Conservation (phyloP, 2,329 filamentous ascomycete species). For the Exserohilum turcica region DNA sequence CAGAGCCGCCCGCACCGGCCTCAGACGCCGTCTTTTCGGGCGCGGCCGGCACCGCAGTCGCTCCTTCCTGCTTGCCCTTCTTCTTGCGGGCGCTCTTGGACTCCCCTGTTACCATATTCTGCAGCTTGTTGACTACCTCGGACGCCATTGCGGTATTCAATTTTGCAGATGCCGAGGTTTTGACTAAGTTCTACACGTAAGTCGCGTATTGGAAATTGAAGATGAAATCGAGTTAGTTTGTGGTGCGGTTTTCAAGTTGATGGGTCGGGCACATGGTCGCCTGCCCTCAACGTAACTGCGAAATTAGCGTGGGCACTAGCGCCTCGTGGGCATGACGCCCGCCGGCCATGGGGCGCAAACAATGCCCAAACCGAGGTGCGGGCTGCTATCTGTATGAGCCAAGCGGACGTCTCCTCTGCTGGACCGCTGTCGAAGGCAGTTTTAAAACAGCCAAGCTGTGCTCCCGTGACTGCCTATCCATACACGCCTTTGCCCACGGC, state of each 20-base stretch:
- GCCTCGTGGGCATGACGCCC: conserved; percentile 17
- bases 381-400: background rate
- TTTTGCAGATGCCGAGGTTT: conserved; percentile 14
- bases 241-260: conserved; percentile 17
- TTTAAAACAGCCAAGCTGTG: too few relatives aligned
- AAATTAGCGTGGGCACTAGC: conserved; percentile 21
- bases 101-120: conserved; percentile 62
- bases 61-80: conserved; percentile 53
- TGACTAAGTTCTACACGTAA: conserved; percentile 20
- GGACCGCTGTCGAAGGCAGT: too few relatives aligned
- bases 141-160: conserved; percentile 50
- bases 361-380: background rate
- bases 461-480: too few relatives aligned
- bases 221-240: conserved; percentile 8
- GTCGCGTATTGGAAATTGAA: conserved; percentile 16
- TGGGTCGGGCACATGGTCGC: conserved; percentile 17
- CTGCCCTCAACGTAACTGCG: conserved; percentile 16
- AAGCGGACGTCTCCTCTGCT: too few relatives aligned
- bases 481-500: too few relatives aligned
- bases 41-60: conserved; percentile 51
- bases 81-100: conserved; percentile 61
- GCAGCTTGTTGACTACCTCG: conserved; percentile 66
- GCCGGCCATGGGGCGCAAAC: background rate
- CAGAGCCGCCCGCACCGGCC: conserved; percentile 36
- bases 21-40: conserved; percentile 44